Conservation (phyloP, 108 stramenopile species). For the Nitzschia palea region DNA sequence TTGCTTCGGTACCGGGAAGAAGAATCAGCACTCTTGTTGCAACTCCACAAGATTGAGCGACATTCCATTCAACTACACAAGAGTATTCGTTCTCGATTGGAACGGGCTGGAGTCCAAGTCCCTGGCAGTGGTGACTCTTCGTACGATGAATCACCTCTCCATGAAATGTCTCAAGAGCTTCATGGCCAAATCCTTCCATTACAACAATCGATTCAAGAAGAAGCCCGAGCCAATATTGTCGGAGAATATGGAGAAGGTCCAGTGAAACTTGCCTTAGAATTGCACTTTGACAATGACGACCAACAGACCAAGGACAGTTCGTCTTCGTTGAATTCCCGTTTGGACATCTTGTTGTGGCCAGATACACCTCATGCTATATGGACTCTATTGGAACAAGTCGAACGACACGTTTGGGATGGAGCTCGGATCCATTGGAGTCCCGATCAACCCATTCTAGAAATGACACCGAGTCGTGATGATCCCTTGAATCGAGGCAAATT, state of each 20-base stretch:
- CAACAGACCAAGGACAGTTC: neutral
- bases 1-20: conserved; percentile 24
- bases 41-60: conserved; percentile 38
- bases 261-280: conserved; percentile 37
- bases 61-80: conserved; percentile 38
- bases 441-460: conserved; percentile 1
- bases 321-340: neutral
- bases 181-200: conserved; percentile 23
- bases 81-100: neutral
- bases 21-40: conserved; percentile 30
- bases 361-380: conserved; percentile 55
- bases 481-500: neutral
- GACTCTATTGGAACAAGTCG: conserved; percentile 43
- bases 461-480: conserved; percentile 1
- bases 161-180: conserved; percentile 34
- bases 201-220: conserved; percentile 30
- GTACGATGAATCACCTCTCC: conserved; percentile 21
- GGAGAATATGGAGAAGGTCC: conserved; percentile 41
- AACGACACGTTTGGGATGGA: conserved; percentile 33
- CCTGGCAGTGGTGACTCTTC: neutral
- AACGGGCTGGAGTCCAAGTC: neutral
- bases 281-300: conserved; percentile 16
- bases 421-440: conserved; percentile 16
- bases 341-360: conserved; percentile 43
- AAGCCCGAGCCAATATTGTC: conserved; percentile 20